Evolutionary conservation across 352 stramenopile genomes (phyloP), one percentile per base, ranked within the genome.

Genomic region (Pythium pyrilobum): DNA sequence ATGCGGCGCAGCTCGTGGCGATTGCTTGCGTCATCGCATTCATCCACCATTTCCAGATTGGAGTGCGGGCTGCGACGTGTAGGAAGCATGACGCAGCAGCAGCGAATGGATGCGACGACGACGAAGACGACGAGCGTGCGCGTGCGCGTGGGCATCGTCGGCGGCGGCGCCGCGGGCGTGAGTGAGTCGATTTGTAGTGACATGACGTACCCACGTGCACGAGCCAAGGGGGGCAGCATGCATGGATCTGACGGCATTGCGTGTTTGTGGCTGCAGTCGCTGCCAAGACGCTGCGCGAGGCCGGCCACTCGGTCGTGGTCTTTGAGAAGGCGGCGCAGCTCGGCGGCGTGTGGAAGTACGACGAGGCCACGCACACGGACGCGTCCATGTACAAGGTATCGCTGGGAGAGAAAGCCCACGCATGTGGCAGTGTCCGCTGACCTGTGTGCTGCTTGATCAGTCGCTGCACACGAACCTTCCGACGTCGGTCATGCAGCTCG

Each of bases 331-430:
- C 77, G 28, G 66, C 48, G 2, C 52, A 73, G 38, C 60, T 82
- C n/a, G 81, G 81, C 5, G 81, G 81, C 18, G 70, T 92, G n/a
- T 92, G 81, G 81, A 87, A 81, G 31, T 92, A 89, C 59, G 70
- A 86, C 38, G 73, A 77, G 6, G 52, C 52, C 12, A 70, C 64
- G 3, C 44, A 71, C 41, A 64, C 58, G 1, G 64, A 87, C 39
- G 65, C 81, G 51, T 87, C 52, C 54, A 74, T 92, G 50, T 92
- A 92, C 51, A 75, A 90, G 68, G 78, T 85, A 34, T 13, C 31
- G 47, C 29, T 38, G n/a, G 5, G 6, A 21, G 36, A 12, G 2
- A 18, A n/a, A n/a, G n/a, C n/a, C n/a, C n/a, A n/a, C n/a, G n/a
- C n/a, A n/a, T n/a, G n/a, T n/a, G n/a, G n/a, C n/a, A n/a, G n/a